Base-by-base conservation (phyloP, 1,284 basidiomycete species). In the Tilletiopsis washingtonensis region DNA sequence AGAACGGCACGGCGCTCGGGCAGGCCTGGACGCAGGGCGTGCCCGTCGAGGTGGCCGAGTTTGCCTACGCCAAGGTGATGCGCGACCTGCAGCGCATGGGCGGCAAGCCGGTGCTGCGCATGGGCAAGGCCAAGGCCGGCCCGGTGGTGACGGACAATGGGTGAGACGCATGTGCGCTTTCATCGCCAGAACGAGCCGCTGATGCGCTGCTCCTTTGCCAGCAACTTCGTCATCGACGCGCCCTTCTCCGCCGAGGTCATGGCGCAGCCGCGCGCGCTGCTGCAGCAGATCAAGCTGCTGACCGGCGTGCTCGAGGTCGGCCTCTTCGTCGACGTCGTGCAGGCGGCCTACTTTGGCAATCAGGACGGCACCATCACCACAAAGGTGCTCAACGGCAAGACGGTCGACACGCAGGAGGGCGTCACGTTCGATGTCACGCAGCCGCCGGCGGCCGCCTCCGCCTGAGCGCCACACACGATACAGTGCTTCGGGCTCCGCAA, bases 251-350 rank as follows among this genome's bases (percentile, higher is more conserved):
- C 53, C 27, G 45, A 63, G 17, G 43, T 57, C 36, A 67, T 71
- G 68, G 55, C 56, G 37, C 59, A 69, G 21, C 63, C 68, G 3
- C 46, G 51, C n/a, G 57, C 57, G 26, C 52, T 73, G n/a, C 41
- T 64, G 23, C 49, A 40, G 29, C 53, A 59, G 43, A 66, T 73
- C 59, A 71, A 74, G 57, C 53, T 53, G 21, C 37, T 67, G 19
- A 97, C 93, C 1, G 93, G 94, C 51, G 90, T 98, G 11, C 86
- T 97, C 26, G 93, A 98, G 75, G 94, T 97, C 27, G 94, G 94
- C 0, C 76, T 98, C 20, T 98, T 98, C 78, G 91, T 88, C 71
- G 57, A 63, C 47, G 85, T 97, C 80, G 89, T 86, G n/a, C 82
- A 85, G 73, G 90, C 89, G 0, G 91, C 91, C 9, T 98, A 97